These are phyloP conservation scores for Colletotrichum falcatum DNA, from an alignment of 2,329 filamentous ascomycete species.

Conservation along the genomic window DNA sequence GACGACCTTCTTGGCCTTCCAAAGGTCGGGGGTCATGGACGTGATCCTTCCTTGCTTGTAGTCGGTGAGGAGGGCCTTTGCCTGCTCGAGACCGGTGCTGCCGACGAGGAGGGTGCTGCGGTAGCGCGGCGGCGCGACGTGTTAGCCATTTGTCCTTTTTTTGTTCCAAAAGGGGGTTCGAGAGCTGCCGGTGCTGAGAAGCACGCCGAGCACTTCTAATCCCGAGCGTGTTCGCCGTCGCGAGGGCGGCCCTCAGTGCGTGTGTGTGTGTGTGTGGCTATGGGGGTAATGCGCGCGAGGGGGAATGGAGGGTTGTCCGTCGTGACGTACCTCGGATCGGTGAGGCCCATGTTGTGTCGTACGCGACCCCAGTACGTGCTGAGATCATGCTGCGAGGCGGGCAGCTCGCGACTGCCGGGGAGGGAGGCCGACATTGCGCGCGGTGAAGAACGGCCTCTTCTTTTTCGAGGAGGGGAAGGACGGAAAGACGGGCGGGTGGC, in stretches of 20 bases:
- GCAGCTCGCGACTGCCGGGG: constrained; percentile 81
- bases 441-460: background rate
- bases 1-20: constrained; percentile 96
- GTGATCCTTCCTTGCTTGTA: constrained; percentile 88
- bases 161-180: background rate
- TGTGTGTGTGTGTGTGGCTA: background rate
- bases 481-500: background rate
- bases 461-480: background rate
- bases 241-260: background rate
- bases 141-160: constrained; percentile 12
- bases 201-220: background rate
- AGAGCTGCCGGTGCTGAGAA: background rate
- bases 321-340: constrained; percentile 89
- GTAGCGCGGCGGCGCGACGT: background rate
- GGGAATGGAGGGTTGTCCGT: constrained; percentile 10
- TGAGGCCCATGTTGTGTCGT: constrained; percentile 86
- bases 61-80: constrained; percentile 82
- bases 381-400: constrained; percentile 92
- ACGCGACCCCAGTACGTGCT: constrained; percentile 96
- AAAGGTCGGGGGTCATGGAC: constrained; percentile 90
- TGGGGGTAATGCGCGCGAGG: too few species aligned
- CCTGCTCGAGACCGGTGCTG: constrained; percentile 81
- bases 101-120: constrained; percentile 87
- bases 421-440: constrained; percentile 72
- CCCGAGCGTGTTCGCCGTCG: background rate